Base-by-base conservation (phyloP, 2,329 filamentous ascomycete genomes). In the Pseudocercospora pini-densiflorae region DNA sequence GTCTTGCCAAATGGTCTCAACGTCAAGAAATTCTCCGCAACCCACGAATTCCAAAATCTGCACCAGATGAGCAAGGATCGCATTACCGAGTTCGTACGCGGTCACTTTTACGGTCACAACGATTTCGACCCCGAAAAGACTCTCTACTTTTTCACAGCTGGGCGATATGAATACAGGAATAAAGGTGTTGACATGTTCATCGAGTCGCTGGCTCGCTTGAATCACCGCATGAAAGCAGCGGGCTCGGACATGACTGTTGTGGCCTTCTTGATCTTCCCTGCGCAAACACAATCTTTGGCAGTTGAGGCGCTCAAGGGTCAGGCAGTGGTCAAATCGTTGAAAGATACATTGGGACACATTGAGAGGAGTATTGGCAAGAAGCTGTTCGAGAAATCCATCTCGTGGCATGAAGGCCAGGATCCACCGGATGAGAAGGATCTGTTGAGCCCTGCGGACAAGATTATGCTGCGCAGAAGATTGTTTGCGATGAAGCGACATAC, bases 101-200 rank as follows among this genome's bases (percentile, higher is more conserved):
- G 95, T 10, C 95, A 99, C 79, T 99, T 99, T 81, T 98, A 98
- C 77, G 95, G 95, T 10, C 94, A 98, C 82, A 96, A 97, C 78
- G 94, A 99, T 77, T 98, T 98, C 72, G 93, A 97, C 68, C 89
- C 93, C 14, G 94, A 98, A 67, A 97, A 98, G 80, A 99, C 95
- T 0, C 87, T 99, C 40, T 99, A 97, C 82, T 91, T 98, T 82
- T 99, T 99, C 84, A 99, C 94, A 3, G 92, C 95, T 6, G 95
- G 95, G 67, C 91, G 95, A 69, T 99, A 99, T 77, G 95, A 99
- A 80, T 99, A 94, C 86, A 87, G 95, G 71, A 99, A 99, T 78
- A 99, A 99, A 82, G 95, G 95, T 76, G 94, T 97, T 9, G 95
- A 99, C 80, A 98, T 99, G 95, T 99, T 98, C 80, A 97, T 99